phyloP scores from a whole-genome alignment of 2,329 filamentous ascomycete species.

The Curvularia spicifera region DNA sequence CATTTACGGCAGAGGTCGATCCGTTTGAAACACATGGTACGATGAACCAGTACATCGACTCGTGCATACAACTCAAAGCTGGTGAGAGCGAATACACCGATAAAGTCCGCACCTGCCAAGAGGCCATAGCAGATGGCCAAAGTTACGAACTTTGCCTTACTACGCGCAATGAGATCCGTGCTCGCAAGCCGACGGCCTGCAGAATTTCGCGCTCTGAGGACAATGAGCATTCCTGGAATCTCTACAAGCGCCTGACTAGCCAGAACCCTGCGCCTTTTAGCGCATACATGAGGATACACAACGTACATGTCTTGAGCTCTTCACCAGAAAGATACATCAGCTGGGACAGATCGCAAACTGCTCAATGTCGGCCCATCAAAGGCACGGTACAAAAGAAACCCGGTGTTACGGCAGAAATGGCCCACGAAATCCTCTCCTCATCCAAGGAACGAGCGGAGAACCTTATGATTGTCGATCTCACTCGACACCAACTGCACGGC shows the following conservation, averaged over 20 bases:
- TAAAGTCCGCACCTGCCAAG: slow-evolving; percentile 73
- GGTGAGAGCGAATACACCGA: slow-evolving; percentile 61
- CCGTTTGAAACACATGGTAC: slow-evolving; percentile 42
- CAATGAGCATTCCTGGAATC: slow-evolving; percentile 62
- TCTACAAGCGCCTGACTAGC: slow-evolving; percentile 73
- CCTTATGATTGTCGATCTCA: slow-evolving; percentile 96
- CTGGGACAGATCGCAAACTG: slow-evolving; percentile 66
- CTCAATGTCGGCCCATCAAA: slow-evolving; percentile 92
- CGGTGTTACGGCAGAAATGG: slow-evolving; percentile 72
- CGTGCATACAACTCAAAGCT: slow-evolving; percentile 25
- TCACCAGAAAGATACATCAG: slow-evolving; percentile 90
- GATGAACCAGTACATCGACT: slow-evolving; percentile 37
- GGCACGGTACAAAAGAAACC: slow-evolving; percentile 85
- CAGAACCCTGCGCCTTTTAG: slow-evolving; percentile 85
- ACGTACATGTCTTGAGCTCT: slow-evolving; percentile 74
- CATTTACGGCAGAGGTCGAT: slow-evolving; percentile 31
- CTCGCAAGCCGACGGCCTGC: slow-evolving; percentile 32
- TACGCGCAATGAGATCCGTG: slow-evolving; percentile 69
- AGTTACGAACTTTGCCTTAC: slow-evolving; percentile 89
- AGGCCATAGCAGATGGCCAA: slow-evolving; percentile 74
- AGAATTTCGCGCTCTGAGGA: slow-evolving; percentile 39
- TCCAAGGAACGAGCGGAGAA: slow-evolving; percentile 96
- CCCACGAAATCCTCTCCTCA: slow-evolving; percentile 73
- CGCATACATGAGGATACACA: slow-evolving; percentile 73
- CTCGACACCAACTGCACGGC: slow-evolving; percentile 91